Conservation (phyloP, 345 rosid species). For the Citrus mangshanensis region DNA sequence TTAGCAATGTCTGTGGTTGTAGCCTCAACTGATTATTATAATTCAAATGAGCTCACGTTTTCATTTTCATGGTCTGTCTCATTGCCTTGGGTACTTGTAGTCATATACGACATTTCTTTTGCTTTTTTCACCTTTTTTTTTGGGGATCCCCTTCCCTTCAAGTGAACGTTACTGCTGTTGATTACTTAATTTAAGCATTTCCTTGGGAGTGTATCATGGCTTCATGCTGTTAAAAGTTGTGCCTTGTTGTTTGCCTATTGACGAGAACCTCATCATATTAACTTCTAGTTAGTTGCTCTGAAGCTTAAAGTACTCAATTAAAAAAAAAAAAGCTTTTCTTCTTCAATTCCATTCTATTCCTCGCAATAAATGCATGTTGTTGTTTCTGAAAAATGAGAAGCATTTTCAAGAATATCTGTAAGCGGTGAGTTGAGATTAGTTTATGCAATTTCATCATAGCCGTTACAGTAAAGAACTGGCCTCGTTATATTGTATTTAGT, state of each 20-base stretch:
- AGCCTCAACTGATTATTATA: background rate
- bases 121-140: background rate
- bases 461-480: background rate
- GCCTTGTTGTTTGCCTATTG: background rate
- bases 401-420: background rate
- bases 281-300: background rate
- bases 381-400: no score
- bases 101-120: conserved; percentile 1
- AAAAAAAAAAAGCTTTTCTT: no score
- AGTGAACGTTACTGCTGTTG: background rate
- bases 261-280: background rate
- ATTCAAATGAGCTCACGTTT: background rate
- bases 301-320: no score
- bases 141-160: background rate
- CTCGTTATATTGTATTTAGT: background rate
- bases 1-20: background rate
- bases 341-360: background rate
- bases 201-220: background rate
- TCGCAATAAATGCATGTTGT: background rate
- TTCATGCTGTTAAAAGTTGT: background rate
- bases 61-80: conserved; percentile 5
- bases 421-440: background rate
- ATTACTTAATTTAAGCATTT: background rate
- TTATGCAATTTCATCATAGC: background rate
- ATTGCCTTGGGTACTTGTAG: background rate